These are phyloP conservation scores for Leccinum subgranulosum DNA, from an alignment of 768 basidiomycete genomes.

Conservation along the genomic window DNA sequence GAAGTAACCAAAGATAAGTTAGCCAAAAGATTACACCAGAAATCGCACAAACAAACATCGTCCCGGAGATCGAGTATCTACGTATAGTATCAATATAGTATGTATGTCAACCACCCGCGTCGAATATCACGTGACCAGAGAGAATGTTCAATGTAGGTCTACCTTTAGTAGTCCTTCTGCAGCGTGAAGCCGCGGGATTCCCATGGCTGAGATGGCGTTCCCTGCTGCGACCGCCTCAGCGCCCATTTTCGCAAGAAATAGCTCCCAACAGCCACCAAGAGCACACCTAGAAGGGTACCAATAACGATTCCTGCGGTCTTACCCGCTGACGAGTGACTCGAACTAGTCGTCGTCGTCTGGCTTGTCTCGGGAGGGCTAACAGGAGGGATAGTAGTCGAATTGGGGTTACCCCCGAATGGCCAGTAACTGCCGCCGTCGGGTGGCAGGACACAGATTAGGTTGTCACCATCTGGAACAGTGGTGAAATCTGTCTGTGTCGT, in stretches of 20 bases:
- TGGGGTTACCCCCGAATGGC: slow-evolving; percentile 61
- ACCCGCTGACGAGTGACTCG: slow-evolving; percentile 28
- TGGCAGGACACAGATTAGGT: slow-evolving; percentile 64
- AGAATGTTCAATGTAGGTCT: neutral
- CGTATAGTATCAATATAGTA: neutral
- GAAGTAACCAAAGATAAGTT: neutral
- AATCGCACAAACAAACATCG: neutral
- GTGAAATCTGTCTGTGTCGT: slow-evolving; percentile 54
- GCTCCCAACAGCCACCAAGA: slow-evolving; percentile 36
- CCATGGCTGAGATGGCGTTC: slow-evolving; percentile 10
- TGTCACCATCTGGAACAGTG: slow-evolving; percentile 49
- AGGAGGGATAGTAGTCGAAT: slow-evolving; percentile 19
- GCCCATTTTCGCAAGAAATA: slow-evolving; percentile 53
- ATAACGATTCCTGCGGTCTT: slow-evolving; percentile 44
- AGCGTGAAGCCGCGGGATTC: slow-evolving; percentile 18
- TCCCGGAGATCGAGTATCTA: neutral
- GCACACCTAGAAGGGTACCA: slow-evolving; percentile 47
- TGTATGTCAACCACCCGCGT: neutral
- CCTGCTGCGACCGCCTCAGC: slow-evolving; percentile 32
- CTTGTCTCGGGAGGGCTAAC: slow-evolving; percentile 12
- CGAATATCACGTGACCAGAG: neutral
- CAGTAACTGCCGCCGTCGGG: slow-evolving; percentile 68
- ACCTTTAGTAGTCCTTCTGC: neutral
- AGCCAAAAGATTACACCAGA: neutral
- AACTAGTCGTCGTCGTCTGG: slow-evolving; percentile 8